Evolutionary conservation across 139 green algal genomes (phyloP).

Genomic region (Chlamydomonas sp.): DNA sequence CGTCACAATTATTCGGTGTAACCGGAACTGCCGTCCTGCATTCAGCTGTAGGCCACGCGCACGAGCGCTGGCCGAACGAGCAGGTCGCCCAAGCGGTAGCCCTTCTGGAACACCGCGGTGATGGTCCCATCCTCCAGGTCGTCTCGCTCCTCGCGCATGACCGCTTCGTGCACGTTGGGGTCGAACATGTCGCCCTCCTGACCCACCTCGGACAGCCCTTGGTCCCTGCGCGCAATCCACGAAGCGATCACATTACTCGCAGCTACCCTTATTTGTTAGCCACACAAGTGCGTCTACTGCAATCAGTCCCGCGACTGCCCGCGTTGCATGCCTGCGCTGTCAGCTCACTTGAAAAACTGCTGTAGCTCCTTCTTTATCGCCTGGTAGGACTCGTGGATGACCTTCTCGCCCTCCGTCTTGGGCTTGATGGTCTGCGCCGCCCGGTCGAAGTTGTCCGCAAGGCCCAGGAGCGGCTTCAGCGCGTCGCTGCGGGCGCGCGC

Average conservation of each 20-base stretch:
- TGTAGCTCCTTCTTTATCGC: slow-evolving; percentile 4
- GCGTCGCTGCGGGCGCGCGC: neutral
- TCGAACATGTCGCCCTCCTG: slow-evolving; percentile 41
- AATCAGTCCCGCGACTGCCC: too few relatives aligned
- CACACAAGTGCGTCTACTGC: neutral
- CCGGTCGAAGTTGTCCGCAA: slow-evolving; percentile 53
- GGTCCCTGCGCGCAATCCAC: slow-evolving; percentile 4
- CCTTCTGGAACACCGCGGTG: slow-evolving; percentile 41
- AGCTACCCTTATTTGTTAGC: neutral
- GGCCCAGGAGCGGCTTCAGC: slow-evolving; percentile 31
- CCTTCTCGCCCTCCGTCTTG: slow-evolving; percentile 35
- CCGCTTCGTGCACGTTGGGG: slow-evolving; percentile 47
- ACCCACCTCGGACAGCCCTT: slow-evolving; percentile 43
- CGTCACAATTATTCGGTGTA: neutral
- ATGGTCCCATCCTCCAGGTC: slow-evolving; percentile 49
- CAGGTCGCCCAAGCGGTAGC: slow-evolving; percentile 41
- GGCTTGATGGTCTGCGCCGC: slow-evolving; percentile 28
- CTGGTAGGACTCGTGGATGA: slow-evolving; percentile 29
- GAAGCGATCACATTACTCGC: neutral
- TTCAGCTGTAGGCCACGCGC: slow-evolving; percentile 2
- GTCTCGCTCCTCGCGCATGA: slow-evolving; percentile 49
- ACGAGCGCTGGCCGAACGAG: slow-evolving; percentile 31
- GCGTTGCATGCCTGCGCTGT: neutral
- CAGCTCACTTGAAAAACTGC: slow-evolving; percentile 22
- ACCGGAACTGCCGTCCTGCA: neutral